Conservation (phyloP, 2,329 filamentous ascomycete genomes). For the Magnaporthales sp. region DNA sequence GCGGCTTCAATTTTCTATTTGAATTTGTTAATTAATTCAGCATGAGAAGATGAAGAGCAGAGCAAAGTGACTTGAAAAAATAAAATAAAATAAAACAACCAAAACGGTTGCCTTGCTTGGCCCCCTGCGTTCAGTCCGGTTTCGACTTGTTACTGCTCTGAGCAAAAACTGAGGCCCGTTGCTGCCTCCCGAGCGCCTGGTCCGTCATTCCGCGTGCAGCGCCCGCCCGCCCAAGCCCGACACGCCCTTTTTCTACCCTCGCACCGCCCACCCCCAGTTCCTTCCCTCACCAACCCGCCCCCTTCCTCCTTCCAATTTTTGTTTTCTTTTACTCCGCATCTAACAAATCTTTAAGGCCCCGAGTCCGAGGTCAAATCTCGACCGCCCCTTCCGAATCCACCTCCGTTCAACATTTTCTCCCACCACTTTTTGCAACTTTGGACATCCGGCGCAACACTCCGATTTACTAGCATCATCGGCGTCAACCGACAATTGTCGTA, state of each 20-base stretch:
- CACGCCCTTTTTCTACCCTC: slow-evolving; percentile 2
- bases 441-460: background rate
- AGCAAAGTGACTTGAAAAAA: background rate
- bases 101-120: background rate
- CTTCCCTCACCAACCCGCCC: slow-evolving; percentile 4
- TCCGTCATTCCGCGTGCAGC: background rate
- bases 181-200: background rate
- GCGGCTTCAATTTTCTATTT: background rate
- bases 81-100: background rate
- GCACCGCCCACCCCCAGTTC: slow-evolving; percentile 5
- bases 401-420: slow-evolving; percentile 8
- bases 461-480: background rate
- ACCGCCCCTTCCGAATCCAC: slow-evolving; percentile 8
- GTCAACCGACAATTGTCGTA: background rate
- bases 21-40: background rate
- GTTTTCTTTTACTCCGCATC: slow-evolving; percentile 7
- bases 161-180: background rate
- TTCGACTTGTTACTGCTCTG: background rate
- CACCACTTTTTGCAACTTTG: background rate
- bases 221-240: background rate
- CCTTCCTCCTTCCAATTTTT: slow-evolving; percentile 3
- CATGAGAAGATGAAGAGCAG: background rate
- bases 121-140: background rate
- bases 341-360: background rate
- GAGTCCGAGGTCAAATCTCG: slow-evolving; percentile 7